phyloP scores from a whole-genome alignment of 306 rosid genomes.

The Vigna trinervia region DNA sequence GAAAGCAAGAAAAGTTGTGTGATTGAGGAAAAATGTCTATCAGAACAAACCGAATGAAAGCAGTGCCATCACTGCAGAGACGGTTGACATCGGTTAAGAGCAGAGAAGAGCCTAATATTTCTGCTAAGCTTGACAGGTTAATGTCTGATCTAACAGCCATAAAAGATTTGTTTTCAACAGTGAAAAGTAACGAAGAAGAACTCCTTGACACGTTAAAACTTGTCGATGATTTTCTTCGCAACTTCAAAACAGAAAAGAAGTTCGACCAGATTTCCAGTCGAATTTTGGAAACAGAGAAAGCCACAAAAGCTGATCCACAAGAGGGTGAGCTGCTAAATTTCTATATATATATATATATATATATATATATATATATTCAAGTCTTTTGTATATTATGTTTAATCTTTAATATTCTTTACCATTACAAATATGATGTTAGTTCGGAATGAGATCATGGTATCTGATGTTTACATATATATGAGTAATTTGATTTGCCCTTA shows the following conservation, averaged over 20 bases:
- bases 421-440: too few relatives aligned
- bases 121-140: neutral
- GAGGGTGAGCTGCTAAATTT: neutral
- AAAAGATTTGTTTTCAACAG: neutral
- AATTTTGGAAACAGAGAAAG: neutral
- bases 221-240: neutral
- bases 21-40: neutral
- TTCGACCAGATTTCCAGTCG: neutral
- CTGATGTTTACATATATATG: too few relatives aligned
- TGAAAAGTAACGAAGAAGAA: neutral
- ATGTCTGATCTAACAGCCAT: neutral
- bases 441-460: too few relatives aligned
- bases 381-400: too few relatives aligned
- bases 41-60: slow-evolving; percentile 13
- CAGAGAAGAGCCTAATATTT: neutral
- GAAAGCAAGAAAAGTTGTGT: neutral
- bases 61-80: slow-evolving; percentile 11
- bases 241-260: neutral
- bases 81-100: neutral
- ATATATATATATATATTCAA: too few relatives aligned
- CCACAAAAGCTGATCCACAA: neutral
- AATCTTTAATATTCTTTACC: too few relatives aligned
- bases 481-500: too few relatives aligned
- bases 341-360: too few relatives aligned
- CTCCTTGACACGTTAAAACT: slow-evolving; percentile 12